A percentile compares a stretch with the other conserved stretches of the same genome.
Evolutionary conservation across 495 filamentous ascomycete species (phyloP).

Genomic region (Trichoderma asperelloides): DNA sequence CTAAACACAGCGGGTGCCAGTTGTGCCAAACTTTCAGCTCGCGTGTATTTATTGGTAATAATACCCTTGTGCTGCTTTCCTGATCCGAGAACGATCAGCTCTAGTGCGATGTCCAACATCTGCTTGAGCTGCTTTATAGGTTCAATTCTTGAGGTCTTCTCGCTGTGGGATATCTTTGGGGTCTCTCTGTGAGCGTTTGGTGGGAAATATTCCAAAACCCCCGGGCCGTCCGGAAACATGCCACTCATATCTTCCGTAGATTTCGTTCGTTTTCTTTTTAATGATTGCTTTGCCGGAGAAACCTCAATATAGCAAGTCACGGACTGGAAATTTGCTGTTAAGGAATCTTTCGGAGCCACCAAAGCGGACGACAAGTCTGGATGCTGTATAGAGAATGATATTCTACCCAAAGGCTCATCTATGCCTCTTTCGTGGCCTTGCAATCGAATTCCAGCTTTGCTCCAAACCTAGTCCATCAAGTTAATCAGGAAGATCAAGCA

Average conservation of each 20-base stretch:
- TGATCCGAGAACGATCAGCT: not conserved
- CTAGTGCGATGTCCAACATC: not conserved
- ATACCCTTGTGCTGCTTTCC: not conserved
- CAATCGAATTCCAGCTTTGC: not conserved
- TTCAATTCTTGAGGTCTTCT: not conserved
- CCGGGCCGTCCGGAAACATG: not conserved
- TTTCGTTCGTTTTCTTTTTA: not conserved
- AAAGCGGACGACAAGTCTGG: not conserved
- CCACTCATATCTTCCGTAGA: not conserved
- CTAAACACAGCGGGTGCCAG: not conserved
- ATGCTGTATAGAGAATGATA: constrained; percentile 1
- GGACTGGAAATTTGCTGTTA: not conserved
- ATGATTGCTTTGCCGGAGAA: not conserved
- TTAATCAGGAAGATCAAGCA: not conserved
- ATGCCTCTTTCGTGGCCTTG: not conserved
- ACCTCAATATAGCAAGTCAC: not conserved
- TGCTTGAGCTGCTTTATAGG: not conserved
- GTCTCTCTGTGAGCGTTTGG: not conserved
- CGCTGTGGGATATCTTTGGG: not conserved
- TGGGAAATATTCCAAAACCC: not conserved
- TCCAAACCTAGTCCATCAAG: not conserved
- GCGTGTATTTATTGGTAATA: not conserved
- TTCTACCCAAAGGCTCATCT: not conserved
- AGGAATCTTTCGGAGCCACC: not conserved
- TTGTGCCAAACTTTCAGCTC: not conserved